These are phyloP conservation scores for Medicago ruthenica DNA, from an alignment of 306 rosid species.

Conservation along the genomic window DNA sequence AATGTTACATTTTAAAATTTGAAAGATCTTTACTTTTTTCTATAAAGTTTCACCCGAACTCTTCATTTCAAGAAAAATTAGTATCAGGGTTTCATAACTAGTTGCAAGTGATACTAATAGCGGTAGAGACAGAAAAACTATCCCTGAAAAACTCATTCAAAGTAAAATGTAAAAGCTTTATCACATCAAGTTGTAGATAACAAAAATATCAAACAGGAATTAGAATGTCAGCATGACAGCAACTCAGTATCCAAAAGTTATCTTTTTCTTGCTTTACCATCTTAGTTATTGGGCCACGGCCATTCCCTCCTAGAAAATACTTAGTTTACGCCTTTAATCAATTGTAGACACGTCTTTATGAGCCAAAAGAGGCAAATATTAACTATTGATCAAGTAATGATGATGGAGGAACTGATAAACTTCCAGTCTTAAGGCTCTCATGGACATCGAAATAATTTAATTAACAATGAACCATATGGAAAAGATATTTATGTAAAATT, in stretches of 20 bases:
- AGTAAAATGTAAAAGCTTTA: not conserved
- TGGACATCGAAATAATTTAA: constrained; percentile 23
- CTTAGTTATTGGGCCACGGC: not conserved
- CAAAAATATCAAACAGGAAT: not conserved
- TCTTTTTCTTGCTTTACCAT: not conserved
- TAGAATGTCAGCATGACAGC: not conserved
- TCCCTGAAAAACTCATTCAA: not conserved
- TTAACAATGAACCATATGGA: constrained; percentile 5
- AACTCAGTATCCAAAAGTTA: not conserved
- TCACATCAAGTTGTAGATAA: not conserved
- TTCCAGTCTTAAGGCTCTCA: not conserved
- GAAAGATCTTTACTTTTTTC: not conserved
- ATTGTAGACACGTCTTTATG: not conserved
- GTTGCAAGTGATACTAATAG: not conserved
- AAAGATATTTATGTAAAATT: constrained; percentile 9
- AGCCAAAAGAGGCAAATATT: not conserved
- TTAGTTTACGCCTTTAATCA: not conserved
- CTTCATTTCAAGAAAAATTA: not conserved
- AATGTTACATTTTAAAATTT: too few relatives aligned
- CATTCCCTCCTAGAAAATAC: not conserved
- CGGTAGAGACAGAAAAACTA: not conserved
- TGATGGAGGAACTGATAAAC: constrained; percentile 28
- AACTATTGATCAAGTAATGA: not conserved
- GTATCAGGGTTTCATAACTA: not conserved
- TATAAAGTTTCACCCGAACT: not conserved